Conservation (phyloP, 345 rosid species). For the Salix brachista region DNA sequence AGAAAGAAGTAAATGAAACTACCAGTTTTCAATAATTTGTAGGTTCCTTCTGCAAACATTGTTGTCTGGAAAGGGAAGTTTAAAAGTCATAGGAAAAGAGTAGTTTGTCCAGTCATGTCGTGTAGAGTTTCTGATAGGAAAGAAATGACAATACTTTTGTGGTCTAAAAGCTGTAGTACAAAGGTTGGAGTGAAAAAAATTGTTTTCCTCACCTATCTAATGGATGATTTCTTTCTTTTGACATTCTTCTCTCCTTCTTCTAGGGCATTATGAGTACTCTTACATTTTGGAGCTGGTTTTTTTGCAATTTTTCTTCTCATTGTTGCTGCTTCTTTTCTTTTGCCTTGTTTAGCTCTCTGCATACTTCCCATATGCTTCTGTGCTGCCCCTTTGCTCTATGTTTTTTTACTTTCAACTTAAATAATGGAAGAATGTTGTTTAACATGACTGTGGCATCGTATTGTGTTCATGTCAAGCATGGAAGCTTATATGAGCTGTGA, state of each 20-base stretch:
- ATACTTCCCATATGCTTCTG: background rate
- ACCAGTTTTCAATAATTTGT: background rate
- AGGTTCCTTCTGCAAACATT: background rate
- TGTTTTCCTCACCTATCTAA: background rate
- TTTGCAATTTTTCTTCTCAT: background rate
- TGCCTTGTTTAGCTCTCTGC: background rate
- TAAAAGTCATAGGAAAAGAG: background rate
- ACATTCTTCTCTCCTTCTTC: too few relatives aligned
- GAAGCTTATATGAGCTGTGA: background rate
- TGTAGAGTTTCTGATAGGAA: background rate
- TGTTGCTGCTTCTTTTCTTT: background rate
- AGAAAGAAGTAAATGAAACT: background rate
- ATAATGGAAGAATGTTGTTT: constrained; percentile 4
- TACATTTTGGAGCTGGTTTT: background rate
- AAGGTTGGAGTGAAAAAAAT: background rate
- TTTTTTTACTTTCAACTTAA: background rate
- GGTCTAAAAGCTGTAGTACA: background rate
- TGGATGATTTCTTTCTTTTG: background rate
- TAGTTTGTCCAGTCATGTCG: background rate
- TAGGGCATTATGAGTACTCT: background rate
- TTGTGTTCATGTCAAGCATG: background rate
- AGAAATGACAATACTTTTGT: background rate
- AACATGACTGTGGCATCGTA: background rate
- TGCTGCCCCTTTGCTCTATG: background rate
- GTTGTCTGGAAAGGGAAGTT: constrained; percentile 6